Conservation (phyloP, 2,329 filamentous ascomycete species). For the Alternaria viburni region DNA sequence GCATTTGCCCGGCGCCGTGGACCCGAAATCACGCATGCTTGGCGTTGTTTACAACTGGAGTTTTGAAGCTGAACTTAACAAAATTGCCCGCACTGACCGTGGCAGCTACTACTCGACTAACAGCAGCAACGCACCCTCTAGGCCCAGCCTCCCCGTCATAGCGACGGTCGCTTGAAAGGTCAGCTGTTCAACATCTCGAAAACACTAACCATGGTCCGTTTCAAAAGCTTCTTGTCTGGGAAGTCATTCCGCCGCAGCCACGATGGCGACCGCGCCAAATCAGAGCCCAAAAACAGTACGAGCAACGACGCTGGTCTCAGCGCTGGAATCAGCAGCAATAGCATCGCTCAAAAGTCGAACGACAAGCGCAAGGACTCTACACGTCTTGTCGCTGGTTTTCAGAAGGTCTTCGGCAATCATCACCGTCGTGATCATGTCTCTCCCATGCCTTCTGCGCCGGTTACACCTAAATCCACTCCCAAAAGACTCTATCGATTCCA, state of each 20-base stretch:
- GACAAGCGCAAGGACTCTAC: background rate
- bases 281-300: background rate
- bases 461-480: background rate
- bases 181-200: background rate
- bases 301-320: background rate
- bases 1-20: background rate
- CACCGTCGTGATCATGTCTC: background rate
- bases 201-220: slow-evolving; percentile 54
- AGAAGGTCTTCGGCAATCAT: background rate
- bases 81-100: background rate
- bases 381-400: background rate
- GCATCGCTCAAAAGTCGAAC: background rate
- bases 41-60: background rate
- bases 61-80: background rate
- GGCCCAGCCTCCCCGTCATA: background rate
- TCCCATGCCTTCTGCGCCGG: background rate
- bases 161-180: background rate
- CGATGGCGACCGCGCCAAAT: background rate
- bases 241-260: background rate
- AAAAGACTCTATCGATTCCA: background rate
- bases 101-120: background rate
- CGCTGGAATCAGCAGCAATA: background rate
- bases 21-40: background rate
- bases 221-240: background rate
- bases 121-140: background rate